phyloP scores from a whole-genome alignment of 2,329 filamentous ascomycete species.

The Fusarium caatingaense region DNA sequence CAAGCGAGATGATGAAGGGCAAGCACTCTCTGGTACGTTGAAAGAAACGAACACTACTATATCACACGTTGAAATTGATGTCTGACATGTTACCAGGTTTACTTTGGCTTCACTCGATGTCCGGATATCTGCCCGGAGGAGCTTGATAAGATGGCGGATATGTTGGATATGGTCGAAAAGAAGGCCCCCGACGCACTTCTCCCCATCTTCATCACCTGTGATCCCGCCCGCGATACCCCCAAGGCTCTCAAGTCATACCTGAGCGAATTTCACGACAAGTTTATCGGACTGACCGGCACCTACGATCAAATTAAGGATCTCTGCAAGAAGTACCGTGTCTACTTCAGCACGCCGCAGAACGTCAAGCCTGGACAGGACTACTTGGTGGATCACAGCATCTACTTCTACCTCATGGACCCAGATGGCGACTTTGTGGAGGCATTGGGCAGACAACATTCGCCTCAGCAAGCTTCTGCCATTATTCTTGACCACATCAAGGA shows the following conservation, averaged over 20 bases:
- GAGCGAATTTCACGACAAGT: conserved; percentile 86
- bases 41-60: neutral
- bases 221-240: conserved; percentile 90
- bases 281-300: conserved; percentile 90
- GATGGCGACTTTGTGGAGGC: conserved; percentile 99
- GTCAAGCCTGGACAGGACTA: conserved; percentile 97
- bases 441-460: conserved; percentile 92
- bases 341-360: conserved; percentile 91
- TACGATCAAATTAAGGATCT: conserved; percentile 94
- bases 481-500: conserved; percentile 87
- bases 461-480: conserved; percentile 83
- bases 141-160: conserved; percentile 98
- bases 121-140: conserved; percentile 99
- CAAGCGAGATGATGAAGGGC: conserved; percentile 84
- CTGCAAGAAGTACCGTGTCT: conserved; percentile 96
- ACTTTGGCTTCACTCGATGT: conserved; percentile 98
- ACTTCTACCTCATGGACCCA: conserved; percentile 99
- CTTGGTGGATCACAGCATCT: conserved; percentile 97
- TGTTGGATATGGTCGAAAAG: conserved; percentile 79
- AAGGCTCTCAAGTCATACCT: conserved; percentile 87
- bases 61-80: neutral
- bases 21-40: conserved; percentile 79
- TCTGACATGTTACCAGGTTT: conserved; percentile 69
- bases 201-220: conserved; percentile 94
- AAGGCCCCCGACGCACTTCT: conserved; percentile 66